Evolutionary conservation across 257 asterid genomes (phyloP), one percentile per base, ranked within the genome.

Genomic region (Salvia splendens): DNA sequence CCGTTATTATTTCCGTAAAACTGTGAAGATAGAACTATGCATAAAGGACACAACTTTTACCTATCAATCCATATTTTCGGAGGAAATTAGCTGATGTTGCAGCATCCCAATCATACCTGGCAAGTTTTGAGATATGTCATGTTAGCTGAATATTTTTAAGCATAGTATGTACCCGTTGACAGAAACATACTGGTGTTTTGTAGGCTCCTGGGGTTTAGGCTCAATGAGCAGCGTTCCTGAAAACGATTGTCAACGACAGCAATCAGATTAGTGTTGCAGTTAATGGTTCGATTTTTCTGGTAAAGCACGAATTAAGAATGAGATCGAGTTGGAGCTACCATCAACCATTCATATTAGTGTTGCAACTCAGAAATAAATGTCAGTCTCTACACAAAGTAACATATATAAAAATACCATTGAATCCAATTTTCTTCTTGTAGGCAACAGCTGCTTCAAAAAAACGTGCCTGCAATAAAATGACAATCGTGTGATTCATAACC

Each of bases 151-250:
- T 35, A 65, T 42, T 55, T 15, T 30, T 3, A 57, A 12, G 30
- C 20, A 30, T 59, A 59, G 43, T 36, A 70, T 47, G 6, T 14
- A 41, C 16, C 30, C 11, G 17, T 56, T 56, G 20, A 43, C 46
- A 70, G 54, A 70, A 70, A 45, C 68, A 49, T 70, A 70, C 75
- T 70, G 75, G 69, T 94, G 99, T 75, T 94, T 94, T 46, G 99
- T 94, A 3, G 99, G 99, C 80, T 94, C 99, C 75, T 94, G 99
- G 41, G 99, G 99, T 86, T 94, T 94, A 45, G 99, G 99, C 78
- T 94, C 99, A 30, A 94, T 85, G n/a, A 94, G 93, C 36, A 94
- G 80, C 41, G 98, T 94, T 52, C 99, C 99, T 91, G 83, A 73
- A 59, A 46, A 61, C 9, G 79, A 55, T 57, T n/a, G 64, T 16